Evolutionary conservation across 176 grass and related monocot species (phyloP).

Genomic region (Chrysopogon serrulatus): DNA sequence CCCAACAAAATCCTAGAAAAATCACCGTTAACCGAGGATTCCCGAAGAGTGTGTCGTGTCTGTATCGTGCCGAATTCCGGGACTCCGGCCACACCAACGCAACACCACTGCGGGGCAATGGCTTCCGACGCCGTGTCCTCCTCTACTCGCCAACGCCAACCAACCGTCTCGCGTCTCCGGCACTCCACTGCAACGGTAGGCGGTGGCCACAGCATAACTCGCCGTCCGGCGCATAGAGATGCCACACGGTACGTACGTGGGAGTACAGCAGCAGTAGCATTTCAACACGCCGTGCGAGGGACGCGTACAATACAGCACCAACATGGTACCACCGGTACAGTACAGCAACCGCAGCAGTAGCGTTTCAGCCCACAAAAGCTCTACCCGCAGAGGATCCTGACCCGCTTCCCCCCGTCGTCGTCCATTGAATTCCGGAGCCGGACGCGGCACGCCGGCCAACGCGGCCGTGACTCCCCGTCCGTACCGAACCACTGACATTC

Average conservation of each 20-base stretch:
- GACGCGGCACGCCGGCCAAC: slow-evolving; percentile 29
- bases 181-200: neutral
- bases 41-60: neutral
- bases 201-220: neutral
- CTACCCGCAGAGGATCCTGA: neutral
- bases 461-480: neutral
- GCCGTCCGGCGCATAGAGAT: neutral
- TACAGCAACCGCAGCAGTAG: too few relatives aligned
- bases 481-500: neutral
- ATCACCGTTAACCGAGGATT: neutral
- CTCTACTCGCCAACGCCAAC: neutral
- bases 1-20: neutral
- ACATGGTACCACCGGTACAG: too few relatives aligned
- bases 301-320: neutral
- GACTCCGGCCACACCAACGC: neutral
- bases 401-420: too few relatives aligned
- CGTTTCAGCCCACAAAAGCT: too few relatives aligned
- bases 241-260: neutral
- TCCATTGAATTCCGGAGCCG: slow-evolving; percentile 24
- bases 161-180: neutral
- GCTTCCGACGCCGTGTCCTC: neutral
- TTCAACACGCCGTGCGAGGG: neutral
- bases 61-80: neutral
- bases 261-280: neutral
- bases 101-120: neutral